Conservation (phyloP, 441 rosid species). For the Adansonia madagascariensis region DNA sequence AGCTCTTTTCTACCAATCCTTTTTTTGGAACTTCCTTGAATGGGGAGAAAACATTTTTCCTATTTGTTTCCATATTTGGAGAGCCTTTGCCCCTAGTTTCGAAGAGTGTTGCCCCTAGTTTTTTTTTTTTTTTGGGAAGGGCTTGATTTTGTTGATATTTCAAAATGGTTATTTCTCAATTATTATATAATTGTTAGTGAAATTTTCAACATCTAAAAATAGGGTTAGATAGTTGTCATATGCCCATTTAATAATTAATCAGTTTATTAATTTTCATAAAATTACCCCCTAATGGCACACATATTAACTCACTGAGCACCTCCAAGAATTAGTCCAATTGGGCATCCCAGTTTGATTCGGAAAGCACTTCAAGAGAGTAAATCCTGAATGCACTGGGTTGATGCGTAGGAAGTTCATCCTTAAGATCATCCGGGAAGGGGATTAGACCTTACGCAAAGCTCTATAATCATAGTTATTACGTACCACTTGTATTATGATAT, state of each 20-base stretch:
- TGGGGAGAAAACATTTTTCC: constrained; percentile 21
- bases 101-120: background rate
- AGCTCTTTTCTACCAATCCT: constrained; percentile 11
- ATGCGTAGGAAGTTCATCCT: background rate
- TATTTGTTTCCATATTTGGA: constrained; percentile 26
- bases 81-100: constrained; percentile 1
- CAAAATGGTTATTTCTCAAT: constrained; percentile 1
- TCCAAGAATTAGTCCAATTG: background rate
- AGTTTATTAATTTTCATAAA: background rate
- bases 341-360: too few species aligned
- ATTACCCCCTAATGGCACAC: background rate
- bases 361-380: too few species aligned
- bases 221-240: background rate
- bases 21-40: constrained; percentile 22
- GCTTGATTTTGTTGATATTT: constrained; percentile 25
- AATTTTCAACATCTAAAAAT: background rate
- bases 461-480: too few species aligned
- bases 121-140: background rate
- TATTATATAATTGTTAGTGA: background rate
- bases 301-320: background rate
- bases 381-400: background rate
- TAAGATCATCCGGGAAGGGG: background rate
- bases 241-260: background rate
- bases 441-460: too few species aligned
- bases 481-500: too few species aligned